These are phyloP conservation scores for Ophiocordyceps camponoti-saundersi DNA, from an alignment of 2,329 filamentous ascomycete genomes.

Conservation along the genomic window DNA sequence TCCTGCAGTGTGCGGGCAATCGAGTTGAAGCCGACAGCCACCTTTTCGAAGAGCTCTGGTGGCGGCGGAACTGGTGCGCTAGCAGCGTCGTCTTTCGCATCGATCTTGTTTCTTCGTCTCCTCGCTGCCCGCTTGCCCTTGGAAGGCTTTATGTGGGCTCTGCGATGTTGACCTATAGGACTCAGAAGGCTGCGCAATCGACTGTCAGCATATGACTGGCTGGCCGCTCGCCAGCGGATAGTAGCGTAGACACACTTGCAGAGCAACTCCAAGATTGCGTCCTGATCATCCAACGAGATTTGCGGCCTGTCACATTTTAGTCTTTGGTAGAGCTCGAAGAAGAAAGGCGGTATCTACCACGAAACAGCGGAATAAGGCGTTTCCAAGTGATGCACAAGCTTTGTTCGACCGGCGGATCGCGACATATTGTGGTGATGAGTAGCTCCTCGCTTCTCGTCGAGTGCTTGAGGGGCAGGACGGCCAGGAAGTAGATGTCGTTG, in stretches of 20 bases:
- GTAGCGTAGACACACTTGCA: constrained; percentile 32
- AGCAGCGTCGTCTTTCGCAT: neutral
- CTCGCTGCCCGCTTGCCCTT: constrained; percentile 39
- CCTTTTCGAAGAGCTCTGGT: constrained; percentile 35
- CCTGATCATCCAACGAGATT: constrained; percentile 39
- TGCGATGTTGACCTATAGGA: constrained; percentile 46
- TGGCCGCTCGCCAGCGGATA: neutral
- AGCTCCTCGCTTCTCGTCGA: neutral
- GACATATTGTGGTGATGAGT: constrained; percentile 9
- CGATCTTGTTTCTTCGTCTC: constrained; percentile 27
- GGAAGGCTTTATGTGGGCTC: constrained; percentile 34
- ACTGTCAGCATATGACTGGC: neutral
- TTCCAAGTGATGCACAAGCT: constrained; percentile 45
- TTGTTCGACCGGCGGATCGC: constrained; percentile 25
- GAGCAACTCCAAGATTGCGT: constrained; percentile 47
- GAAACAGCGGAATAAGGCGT: constrained; percentile 42
- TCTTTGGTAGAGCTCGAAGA: neutral
- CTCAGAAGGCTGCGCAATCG: constrained; percentile 33
- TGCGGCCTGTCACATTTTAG: constrained; percentile 34
- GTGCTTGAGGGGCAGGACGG: too few species aligned
- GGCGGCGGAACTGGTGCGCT: constrained; percentile 6
- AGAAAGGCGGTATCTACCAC: constrained; percentile 31
- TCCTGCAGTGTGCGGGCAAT: constrained; percentile 43
- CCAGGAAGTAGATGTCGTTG: too few species aligned
- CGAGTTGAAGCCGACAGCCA: constrained; percentile 48